Percentiles rank a stretch among this genome's conserved stretches.
phyloP scores from a whole-genome alignment of 768 basidiomycete genomes.

The Podaxis sp. region DNA sequence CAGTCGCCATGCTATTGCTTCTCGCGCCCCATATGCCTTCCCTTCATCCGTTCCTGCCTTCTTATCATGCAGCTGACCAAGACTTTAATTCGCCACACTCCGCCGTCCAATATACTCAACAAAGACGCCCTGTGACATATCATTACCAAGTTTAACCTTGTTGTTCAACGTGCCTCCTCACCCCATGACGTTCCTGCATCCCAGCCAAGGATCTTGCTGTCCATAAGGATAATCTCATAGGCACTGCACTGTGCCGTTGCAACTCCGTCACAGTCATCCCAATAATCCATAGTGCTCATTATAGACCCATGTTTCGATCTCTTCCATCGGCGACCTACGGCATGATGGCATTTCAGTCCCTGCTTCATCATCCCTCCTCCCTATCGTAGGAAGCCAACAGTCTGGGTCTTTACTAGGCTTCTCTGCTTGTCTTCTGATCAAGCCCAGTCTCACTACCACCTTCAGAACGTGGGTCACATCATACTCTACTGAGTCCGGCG shows the following conservation, averaged over 20 bases:
- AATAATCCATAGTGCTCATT: neutral
- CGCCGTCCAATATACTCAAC: neutral
- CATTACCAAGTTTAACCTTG: neutral
- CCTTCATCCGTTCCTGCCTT: slow-evolving; percentile 7
- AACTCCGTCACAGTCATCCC: neutral
- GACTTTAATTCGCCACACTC: neutral
- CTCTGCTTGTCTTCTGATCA: neutral
- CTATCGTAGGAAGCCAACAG: neutral
- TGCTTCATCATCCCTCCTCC: neutral
- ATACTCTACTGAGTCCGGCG: neutral
- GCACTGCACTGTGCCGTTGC: neutral
- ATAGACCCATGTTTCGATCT: neutral
- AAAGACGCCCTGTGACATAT: neutral
- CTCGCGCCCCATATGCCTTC: slow-evolving; percentile 1
- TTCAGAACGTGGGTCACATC: slow-evolving; percentile 2
- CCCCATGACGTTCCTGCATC: neutral
- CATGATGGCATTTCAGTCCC: neutral
- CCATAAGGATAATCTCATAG: neutral
- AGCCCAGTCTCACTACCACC: neutral
- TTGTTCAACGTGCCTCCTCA: neutral
- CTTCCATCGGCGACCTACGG: slow-evolving; percentile 5
- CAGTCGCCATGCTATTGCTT: slow-evolving; percentile 4
- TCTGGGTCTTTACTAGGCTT: neutral
- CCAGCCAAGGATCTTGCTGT: neutral
- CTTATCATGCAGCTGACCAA: slow-evolving; percentile 9